These are phyloP conservation scores for Dothistroma septosporum DNA, from an alignment of 2,329 filamentous ascomycete species.

Conservation along the genomic window DNA sequence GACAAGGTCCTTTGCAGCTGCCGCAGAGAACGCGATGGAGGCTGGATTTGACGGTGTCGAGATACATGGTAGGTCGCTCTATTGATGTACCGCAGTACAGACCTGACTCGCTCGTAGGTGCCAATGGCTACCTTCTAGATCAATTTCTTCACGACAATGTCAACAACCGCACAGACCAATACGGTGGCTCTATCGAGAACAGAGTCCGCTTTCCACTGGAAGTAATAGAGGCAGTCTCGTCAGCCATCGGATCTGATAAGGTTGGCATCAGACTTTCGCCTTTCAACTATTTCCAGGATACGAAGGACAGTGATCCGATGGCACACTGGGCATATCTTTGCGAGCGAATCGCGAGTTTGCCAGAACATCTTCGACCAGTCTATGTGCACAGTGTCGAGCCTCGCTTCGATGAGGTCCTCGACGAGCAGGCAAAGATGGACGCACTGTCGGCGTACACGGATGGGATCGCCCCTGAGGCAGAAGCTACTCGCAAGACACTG, in stretches of 20 bases:
- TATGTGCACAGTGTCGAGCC: conserved; percentile 61
- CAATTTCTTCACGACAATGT: conserved; percentile 50
- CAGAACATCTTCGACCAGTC: conserved; percentile 48
- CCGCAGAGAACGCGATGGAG: conserved; percentile 40
- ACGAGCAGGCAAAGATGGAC: no score
- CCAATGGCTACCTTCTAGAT: conserved; percentile 52
- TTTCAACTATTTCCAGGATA: conserved; percentile 57
- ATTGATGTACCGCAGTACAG: no score
- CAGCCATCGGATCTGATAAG: conserved; percentile 42
- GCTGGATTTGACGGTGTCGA: conserved; percentile 54
- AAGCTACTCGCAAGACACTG: no score
- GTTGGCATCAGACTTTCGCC: conserved; percentile 57
- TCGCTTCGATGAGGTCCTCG: conserved; percentile 35
- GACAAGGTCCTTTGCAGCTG: conserved; percentile 35
- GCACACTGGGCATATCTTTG: conserved; percentile 55
- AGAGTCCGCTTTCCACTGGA: conserved; percentile 55
- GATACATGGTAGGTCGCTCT: conserved; percentile 37
- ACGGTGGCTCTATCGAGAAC: conserved; percentile 50
- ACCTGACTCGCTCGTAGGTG: not conserved
- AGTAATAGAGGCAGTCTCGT: conserved; percentile 46
- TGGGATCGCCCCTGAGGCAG: no score
- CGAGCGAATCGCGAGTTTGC: conserved; percentile 40
- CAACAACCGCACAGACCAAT: conserved; percentile 50
- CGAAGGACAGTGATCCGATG: conserved; percentile 58
- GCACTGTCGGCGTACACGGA: no score